Evolutionary conservation across 805 yeast genomes (phyloP), one percentile per base, ranked within the genome.

Genomic region (Kuraishia piskuri): DNA sequence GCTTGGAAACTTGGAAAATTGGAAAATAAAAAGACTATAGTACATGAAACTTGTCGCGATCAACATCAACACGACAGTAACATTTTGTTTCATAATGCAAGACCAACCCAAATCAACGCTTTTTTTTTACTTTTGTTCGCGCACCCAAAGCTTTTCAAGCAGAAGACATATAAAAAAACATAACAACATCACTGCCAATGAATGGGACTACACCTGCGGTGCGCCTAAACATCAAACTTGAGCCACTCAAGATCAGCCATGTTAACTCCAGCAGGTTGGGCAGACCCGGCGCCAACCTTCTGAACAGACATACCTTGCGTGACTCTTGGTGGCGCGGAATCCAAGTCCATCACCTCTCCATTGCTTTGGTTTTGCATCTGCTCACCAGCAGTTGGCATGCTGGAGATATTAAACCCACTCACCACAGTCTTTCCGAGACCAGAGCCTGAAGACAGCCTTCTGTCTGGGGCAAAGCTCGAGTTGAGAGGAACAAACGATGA

Each of bases 161-260:
- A 45, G n/a, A 21, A 45, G 12, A 45, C 46, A 40, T 7, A n/a
- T 19, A 6, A 20, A 6, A 45, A 21, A 10, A 10, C 9, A 45
- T 19, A 45, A 10, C 24, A 45, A 3, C 24, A 45, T 22, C 7
- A 24, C 37, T 8, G 12, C 37, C 48, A 37, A 19, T n/a, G 17
- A 50, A 7, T 36, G 22, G 22, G 2, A 31, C 17, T 31, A n/a
- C 9, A 31, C 17, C 14, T n/a, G 3, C 40, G 8, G 2, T 23
- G 19, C 48, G n/a, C 7, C 57, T 51, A 67, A 50, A 66, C 63
- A 49, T 67, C 71, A 58, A 68, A 68, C 52, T 64, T 67, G 31
- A 68, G 56, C 72, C 72, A 68, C 26, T 68, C 72, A 19, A 68
- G 58, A 52, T 68, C 70, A 21, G 60, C 61, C 48, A 62, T 52